Base-by-base conservation (phyloP, 805 yeast species). In the Metschnikowia cubensis region DNA sequence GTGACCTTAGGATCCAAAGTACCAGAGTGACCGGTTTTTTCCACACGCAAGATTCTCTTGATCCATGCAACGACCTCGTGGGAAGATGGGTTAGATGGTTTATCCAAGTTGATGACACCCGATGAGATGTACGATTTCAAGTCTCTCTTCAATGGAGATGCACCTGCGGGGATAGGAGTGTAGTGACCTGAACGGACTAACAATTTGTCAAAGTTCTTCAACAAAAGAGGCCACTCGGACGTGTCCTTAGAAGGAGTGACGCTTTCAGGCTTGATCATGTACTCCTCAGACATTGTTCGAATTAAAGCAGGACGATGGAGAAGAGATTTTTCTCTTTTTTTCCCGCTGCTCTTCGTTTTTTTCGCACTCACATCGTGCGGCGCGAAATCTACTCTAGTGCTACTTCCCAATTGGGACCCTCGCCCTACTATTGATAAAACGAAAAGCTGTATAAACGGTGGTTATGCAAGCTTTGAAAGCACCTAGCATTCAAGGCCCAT, bases 1-100 rank as follows among this genome's bases (percentile, higher is more conserved):
- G 99, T 94, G 65, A 94, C 99, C 73, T 89, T 89, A 58, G 99
- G 99, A 78, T 94, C 99, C 70, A 94, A 81, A 58, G 99, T 94
- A 76, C 99, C 99, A 48, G 97, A 89, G 74, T 94, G 99, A 75
- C 99, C 99, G 52, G 99, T 94, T 73, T 94, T 94, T 73, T 94
- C 98, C 53, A 85, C 87, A 70, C 98, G 84, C 64, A 94, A 79
- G 61, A 94, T 94, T 71, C 98, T 81, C 77, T 94, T 94, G 65
- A 94, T 83, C 99, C 99, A 94, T 21, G 99, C 99, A 63, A 94
- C 99, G 67, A 94, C 99, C 77, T 94, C 99, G 75, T 94, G 99
- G 49, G 97, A 89, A 40, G 97, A 89, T 60, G 99, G 99, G 72
- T 94, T 94, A 25, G 97, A 88, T 60, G 99, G 99, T 69, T 94